These are phyloP conservation scores for Solanum rostratum DNA, from an alignment of 257 asterid species.

Conservation along the genomic window DNA sequence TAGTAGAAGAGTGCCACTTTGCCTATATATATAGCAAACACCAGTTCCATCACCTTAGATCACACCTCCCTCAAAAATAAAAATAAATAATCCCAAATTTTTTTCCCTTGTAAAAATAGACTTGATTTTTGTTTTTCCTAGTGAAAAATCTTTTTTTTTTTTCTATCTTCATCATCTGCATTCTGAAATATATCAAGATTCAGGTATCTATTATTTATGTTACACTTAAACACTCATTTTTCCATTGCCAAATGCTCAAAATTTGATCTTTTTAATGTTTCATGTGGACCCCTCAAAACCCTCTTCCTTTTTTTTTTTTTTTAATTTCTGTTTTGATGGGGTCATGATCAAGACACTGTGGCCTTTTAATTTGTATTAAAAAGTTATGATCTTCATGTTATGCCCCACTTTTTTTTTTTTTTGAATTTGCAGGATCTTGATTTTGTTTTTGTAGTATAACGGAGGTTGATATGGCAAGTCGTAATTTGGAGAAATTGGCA, in stretches of 20 bases:
- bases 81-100: not conserved
- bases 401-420: not conserved
- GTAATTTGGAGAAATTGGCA: constrained; percentile 35
- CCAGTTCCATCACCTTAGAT: not conserved
- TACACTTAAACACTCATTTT: not conserved
- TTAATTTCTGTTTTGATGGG: not conserved
- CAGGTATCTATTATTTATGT: not conserved
- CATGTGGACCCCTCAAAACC: not conserved
- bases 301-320: too few species aligned
- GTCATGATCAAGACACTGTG: constrained; percentile 3
- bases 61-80: not conserved
- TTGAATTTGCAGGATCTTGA: constrained; percentile 7
- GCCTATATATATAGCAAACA: not conserved
- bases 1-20: not conserved
- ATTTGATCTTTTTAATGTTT: not conserved
- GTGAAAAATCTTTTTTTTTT: not conserved
- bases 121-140: not conserved
- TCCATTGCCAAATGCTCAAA: not conserved
- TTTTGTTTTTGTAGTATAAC: not conserved
- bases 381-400: not conserved
- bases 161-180: not conserved
- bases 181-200: not conserved
- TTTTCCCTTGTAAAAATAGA: not conserved
- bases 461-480: constrained; percentile 12
- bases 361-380: not conserved